These are phyloP conservation scores for Auricularia sp. DNA, from an alignment of 768 basidiomycete species.

Conservation along the genomic window DNA sequence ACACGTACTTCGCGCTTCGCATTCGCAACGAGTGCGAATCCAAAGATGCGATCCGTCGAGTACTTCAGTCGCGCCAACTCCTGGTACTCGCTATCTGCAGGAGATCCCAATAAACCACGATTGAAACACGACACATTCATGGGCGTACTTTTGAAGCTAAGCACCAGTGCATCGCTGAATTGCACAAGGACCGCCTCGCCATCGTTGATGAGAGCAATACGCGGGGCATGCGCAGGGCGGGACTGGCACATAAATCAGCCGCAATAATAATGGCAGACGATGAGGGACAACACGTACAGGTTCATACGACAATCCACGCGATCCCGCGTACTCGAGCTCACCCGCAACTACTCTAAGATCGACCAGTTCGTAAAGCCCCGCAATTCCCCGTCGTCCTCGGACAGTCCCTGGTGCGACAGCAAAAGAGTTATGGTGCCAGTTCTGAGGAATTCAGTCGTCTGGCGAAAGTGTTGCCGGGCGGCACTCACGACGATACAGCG, in stretches of 20 bases:
- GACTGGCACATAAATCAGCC: constrained; percentile 2
- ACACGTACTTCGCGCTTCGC: background rate
- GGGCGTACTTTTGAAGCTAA: constrained; percentile 47
- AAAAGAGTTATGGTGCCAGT: constrained; percentile 48
- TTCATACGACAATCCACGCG: constrained; percentile 1
- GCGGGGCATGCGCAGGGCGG: constrained; percentile 49
- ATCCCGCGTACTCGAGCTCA: background rate
- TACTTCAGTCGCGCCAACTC: constrained; percentile 68
- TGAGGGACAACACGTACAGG: background rate
- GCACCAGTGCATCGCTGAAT: constrained; percentile 69
- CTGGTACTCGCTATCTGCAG: constrained; percentile 46
- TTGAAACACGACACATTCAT: too few relatives aligned
- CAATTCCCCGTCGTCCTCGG: constrained; percentile 32
- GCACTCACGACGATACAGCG: constrained; percentile 25
- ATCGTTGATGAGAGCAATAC: constrained; percentile 50
- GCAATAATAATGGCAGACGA: background rate
- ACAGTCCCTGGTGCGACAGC: constrained; percentile 45
- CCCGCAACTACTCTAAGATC: background rate
- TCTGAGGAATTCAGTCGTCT: constrained; percentile 18
- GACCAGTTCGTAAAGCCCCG: background rate
- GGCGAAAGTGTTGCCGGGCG: too few relatives aligned
- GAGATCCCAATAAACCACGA: too few relatives aligned
- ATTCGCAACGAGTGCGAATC: constrained; percentile 25
- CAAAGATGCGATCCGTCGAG: constrained; percentile 55
- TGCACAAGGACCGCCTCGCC: constrained; percentile 53